A percentile compares a stretch with the other conserved stretches of the same genome.
phyloP scores from a whole-genome alignment of 441 rosid genomes.

The Syzygium malaccense region DNA sequence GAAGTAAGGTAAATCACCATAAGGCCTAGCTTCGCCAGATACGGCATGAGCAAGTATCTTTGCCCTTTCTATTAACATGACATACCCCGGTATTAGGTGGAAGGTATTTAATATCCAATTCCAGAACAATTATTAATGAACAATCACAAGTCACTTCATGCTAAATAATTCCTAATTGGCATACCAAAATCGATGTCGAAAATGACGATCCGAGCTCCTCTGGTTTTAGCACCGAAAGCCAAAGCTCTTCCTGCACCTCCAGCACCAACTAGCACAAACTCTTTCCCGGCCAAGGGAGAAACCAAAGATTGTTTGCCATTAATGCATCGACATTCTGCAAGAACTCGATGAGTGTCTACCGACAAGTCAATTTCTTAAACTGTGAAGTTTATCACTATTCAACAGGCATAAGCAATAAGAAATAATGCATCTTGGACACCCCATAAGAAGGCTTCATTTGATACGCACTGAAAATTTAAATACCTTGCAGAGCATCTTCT shows the following conservation, averaged over 20 bases:
- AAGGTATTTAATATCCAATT: neutral
- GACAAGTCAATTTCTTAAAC: neutral
- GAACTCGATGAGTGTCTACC: neutral
- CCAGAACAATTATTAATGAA: neutral
- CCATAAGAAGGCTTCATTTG: neutral
- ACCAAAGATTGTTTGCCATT: neutral
- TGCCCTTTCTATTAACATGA: conserved; percentile 31
- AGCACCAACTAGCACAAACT: conserved; percentile 47
- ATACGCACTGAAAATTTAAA: neutral
- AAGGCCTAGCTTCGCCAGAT: conserved; percentile 32
- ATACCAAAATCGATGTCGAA: conserved; percentile 45
- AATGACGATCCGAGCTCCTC: conserved; percentile 37
- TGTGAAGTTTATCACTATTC: neutral
- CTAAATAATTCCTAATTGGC: neutral
- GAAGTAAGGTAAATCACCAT: conserved; percentile 21
- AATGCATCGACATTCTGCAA: neutral
- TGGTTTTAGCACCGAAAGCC: conserved; percentile 45
- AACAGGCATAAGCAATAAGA: neutral
- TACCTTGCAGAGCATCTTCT: conserved; percentile 55
- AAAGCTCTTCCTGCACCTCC: conserved; percentile 63
- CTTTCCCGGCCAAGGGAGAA: conserved; percentile 28
- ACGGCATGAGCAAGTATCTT: conserved; percentile 37
- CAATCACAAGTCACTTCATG: neutral
- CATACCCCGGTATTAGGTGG: neutral
- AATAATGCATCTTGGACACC: neutral